Evolutionary conservation across 768 basidiomycete species (phyloP).

Genomic region (Udeniomyces megalosporus): DNA sequence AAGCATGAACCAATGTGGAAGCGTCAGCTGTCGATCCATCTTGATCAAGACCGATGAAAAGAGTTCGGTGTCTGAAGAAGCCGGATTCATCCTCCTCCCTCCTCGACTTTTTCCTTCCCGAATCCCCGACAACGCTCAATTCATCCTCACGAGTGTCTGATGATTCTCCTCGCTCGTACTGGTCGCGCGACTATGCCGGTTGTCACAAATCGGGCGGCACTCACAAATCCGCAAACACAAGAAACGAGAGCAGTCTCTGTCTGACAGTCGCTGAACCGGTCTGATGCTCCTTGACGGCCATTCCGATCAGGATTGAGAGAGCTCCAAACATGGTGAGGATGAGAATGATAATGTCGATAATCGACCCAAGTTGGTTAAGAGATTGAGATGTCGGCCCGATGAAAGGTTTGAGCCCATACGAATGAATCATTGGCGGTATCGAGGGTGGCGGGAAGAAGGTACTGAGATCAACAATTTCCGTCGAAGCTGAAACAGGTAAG

Average conservation of each 20-base stretch:
- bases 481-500: no score
- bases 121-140: no score
- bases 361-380: slow-evolving; percentile 3
- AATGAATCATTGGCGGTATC: background rate
- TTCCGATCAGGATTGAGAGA: background rate
- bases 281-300: background rate
- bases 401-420: background rate
- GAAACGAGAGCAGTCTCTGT: background rate
- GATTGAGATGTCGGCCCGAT: background rate
- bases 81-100: no score
- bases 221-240: slow-evolving; percentile 7
- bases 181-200: no score
- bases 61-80: no score
- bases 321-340: slow-evolving; percentile 36
- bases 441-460: background rate
- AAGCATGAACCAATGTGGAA: background rate
- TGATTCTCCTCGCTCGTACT: no score
- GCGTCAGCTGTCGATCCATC: background rate
- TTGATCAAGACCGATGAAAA: background rate
- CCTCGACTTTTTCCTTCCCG: no score
- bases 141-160: no score
- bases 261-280: slow-evolving; percentile 1
- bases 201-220: no score
- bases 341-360: slow-evolving; percentile 2
- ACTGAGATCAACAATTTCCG: no score